A percentile compares a stretch with the other conserved stretches of the same genome.
phyloP scores from a whole-genome alignment of 192 early-diverging fungal genomes.

The Radiomyces spectabilis region DNA sequence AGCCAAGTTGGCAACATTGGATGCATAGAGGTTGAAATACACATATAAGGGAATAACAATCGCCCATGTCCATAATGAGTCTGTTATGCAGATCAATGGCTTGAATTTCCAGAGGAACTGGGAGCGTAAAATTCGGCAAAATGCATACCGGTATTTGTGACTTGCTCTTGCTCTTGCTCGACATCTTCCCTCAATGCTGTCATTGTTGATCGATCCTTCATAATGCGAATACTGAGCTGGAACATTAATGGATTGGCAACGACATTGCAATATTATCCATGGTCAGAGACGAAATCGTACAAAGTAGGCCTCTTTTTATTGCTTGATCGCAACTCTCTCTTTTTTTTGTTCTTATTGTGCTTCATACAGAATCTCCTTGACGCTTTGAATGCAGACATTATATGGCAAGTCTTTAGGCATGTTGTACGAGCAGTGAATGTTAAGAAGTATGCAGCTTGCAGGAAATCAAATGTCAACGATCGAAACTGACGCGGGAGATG shows the following conservation, averaged over 20 bases:
- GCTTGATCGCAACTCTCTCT: not conserved
- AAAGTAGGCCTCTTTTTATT: conserved; percentile 17
- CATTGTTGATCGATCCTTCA: too few relatives aligned
- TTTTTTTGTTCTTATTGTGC: not conserved
- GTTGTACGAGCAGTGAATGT: conserved; percentile 1
- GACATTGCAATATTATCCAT: conserved; percentile 45
- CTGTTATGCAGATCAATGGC: too few relatives aligned
- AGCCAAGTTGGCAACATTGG: too few relatives aligned
- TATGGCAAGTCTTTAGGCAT: conserved; percentile 4
- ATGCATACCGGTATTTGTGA: too few relatives aligned
- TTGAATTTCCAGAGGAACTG: too few relatives aligned
- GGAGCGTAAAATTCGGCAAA: too few relatives aligned
- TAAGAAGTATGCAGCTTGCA: conserved; percentile 57
- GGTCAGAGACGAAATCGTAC: conserved; percentile 38
- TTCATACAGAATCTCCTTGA: conserved; percentile 10
- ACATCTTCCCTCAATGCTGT: too few relatives aligned
- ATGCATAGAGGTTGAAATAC: too few relatives aligned
- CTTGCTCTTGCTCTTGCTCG: too few relatives aligned
- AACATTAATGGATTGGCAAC: conserved; percentile 51
- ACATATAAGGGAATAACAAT: too few relatives aligned
- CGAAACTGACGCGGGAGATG: conserved; percentile 46
- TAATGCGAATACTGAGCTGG: conserved; percentile 59
- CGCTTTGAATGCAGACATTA: conserved; percentile 8
- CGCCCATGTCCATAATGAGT: too few relatives aligned
- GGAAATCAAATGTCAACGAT: conserved; percentile 63